Evolutionary conservation across 192 early-diverging fungal species (phyloP).

Genomic region (Coemansia sp.): DNA sequence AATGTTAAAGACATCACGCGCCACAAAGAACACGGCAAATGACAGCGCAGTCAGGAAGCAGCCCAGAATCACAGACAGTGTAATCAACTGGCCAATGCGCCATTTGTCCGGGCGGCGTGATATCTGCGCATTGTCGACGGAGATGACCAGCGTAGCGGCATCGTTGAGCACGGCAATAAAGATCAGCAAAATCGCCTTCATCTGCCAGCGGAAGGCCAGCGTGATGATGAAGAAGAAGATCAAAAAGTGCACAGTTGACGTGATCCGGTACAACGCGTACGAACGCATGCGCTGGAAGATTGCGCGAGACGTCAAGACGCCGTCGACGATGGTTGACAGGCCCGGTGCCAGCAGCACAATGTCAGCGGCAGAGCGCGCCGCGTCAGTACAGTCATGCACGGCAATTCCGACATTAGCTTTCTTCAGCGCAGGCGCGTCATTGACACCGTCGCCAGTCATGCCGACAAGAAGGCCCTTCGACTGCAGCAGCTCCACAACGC

Average conservation of each 20-base stretch:
- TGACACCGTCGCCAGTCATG: constrained; percentile 98
- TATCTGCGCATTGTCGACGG: constrained; percentile 91
- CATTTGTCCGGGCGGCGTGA: constrained; percentile 90
- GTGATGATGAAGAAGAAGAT: constrained; percentile 94
- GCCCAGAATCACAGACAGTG: constrained; percentile 76
- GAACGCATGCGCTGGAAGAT: constrained; percentile 96
- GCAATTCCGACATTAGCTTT: constrained; percentile 98
- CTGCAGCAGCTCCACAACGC: constrained; percentile 94
- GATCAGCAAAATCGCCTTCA: constrained; percentile 79
- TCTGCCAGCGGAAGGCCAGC: constrained; percentile 75
- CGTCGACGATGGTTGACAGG: constrained; percentile 90
- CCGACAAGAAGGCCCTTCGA: constrained; percentile 80
- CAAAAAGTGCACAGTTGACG: constrained; percentile 93
- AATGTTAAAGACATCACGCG: constrained; percentile 62
- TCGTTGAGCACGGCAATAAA: constrained; percentile 91
- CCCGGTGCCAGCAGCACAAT: constrained; percentile 90
- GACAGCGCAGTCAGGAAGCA: constrained; percentile 71
- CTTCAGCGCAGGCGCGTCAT: constrained; percentile 97
- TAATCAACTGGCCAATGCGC: constrained; percentile 89
- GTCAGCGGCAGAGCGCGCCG: constrained; percentile 91
- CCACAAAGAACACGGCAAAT: constrained; percentile 83
- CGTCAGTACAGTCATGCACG: constrained; percentile 93
- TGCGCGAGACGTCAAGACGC: constrained; percentile 82
- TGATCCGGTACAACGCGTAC: constrained; percentile 92
- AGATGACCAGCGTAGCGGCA: constrained; percentile 88